Conservation (phyloP, 306 rosid species). For the Luffa aegyptiaca region DNA sequence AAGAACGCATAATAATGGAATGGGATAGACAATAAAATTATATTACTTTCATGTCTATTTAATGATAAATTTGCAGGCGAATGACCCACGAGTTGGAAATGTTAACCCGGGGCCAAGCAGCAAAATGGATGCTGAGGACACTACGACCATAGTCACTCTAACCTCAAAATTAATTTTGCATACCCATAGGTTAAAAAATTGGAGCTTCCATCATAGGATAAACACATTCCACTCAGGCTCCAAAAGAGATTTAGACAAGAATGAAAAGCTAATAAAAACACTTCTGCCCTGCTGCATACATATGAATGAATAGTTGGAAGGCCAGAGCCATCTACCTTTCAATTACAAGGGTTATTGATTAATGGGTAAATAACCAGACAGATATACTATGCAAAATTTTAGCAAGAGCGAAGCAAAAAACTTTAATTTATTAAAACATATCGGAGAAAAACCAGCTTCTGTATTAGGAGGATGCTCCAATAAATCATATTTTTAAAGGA, state of each 20-base stretch:
- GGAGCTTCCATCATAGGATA: neutral
- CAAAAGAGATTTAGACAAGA: neutral
- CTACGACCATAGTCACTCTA: neutral
- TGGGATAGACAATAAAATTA: neutral
- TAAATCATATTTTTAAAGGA: neutral
- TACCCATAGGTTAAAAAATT: neutral
- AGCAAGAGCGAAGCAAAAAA: neutral
- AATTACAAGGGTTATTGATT: neutral
- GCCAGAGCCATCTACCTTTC: neutral
- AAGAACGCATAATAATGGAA: neutral
- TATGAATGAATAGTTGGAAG: neutral
- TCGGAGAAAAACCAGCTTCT: neutral
- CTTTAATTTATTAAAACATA: neutral
- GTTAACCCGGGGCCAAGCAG: neutral
- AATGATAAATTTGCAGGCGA: neutral
- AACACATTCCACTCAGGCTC: neutral
- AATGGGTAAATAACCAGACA: neutral
- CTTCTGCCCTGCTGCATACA: neutral
- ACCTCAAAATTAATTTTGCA: neutral
- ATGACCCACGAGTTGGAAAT: neutral
- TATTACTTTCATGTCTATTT: neutral
- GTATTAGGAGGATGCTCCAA: neutral
- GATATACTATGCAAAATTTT: neutral
- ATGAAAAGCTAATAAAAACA: neutral
- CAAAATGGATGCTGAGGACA: neutral